phyloP scores from a whole-genome alignment of 2,329 filamentous ascomycete species.

The Malbranchea cinnamomea region DNA sequence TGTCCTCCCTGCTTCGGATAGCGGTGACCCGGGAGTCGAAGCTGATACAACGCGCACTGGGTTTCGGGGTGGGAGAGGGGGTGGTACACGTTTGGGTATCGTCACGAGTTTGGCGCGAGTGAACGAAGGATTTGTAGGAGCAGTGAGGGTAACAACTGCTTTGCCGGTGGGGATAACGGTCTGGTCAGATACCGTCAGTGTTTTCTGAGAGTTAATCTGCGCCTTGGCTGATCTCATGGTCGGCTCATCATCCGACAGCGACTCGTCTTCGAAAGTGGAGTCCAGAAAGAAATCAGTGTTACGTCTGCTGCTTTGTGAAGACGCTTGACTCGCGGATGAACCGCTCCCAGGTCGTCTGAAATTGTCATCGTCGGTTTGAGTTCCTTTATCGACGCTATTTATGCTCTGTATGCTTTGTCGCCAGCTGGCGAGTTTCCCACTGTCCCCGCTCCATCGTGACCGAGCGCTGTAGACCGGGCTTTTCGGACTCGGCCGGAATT shows the following conservation, averaged over 20 bases:
- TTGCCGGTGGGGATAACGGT: constrained; percentile 44
- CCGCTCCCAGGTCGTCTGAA: constrained; percentile 1
- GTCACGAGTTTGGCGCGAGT: constrained; percentile 68
- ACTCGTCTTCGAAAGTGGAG: not conserved
- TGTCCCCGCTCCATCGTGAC: constrained; percentile 53
- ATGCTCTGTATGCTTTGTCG: constrained; percentile 53
- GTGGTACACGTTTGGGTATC: constrained; percentile 58
- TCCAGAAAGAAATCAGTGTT: not conserved
- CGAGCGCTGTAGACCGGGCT: constrained; percentile 52
- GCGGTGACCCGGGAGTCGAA: constrained; percentile 1
- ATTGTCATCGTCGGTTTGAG: constrained; percentile 47
- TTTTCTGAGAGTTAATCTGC: too few relatives aligned
- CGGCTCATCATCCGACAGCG: not conserved
- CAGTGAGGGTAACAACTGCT: too few relatives aligned
- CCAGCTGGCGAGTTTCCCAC: constrained; percentile 47
- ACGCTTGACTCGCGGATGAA: constrained; percentile 6
- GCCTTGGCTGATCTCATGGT: not conserved
- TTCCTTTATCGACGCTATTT: constrained; percentile 43
- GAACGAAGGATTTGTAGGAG: constrained; percentile 52
- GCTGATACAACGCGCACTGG: constrained; percentile 35
- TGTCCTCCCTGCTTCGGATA: constrained; percentile 3
- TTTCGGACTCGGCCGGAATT: constrained; percentile 60
- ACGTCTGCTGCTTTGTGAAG: constrained; percentile 5
- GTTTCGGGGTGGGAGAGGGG: constrained; percentile 65
- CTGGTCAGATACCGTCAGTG: constrained; percentile 20